Evolutionary conservation across 2,329 filamentous ascomycete genomes (phyloP).

Genomic region (Pseudogymnoascus verrucosus): DNA sequence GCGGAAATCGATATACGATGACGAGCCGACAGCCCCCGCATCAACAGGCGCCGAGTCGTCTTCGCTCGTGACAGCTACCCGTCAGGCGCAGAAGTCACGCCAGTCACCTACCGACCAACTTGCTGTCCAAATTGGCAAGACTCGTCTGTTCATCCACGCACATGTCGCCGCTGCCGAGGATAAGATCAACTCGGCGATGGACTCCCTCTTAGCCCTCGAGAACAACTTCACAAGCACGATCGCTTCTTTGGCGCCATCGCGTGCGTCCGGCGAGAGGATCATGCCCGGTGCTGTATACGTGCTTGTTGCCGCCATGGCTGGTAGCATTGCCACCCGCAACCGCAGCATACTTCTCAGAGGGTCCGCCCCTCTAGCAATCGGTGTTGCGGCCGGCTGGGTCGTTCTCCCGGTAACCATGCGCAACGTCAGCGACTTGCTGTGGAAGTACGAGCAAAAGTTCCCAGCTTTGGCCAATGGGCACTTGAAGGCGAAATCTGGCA

Average conservation of each 20-base stretch:
- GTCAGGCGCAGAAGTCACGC: conserved; percentile 26
- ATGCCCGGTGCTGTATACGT: conserved; percentile 90
- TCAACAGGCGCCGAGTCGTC: conserved; percentile 20
- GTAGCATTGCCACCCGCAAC: conserved; percentile 83
- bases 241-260: conserved; percentile 77
- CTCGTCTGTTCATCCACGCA: conserved; percentile 70
- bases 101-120: conserved; percentile 73
- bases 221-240: conserved; percentile 83
- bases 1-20: conserved; percentile 73
- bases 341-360: conserved; percentile 76
- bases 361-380: conserved; percentile 68
- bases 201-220: conserved; percentile 76
- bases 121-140: conserved; percentile 70
- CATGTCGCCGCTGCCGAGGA: conserved; percentile 70
- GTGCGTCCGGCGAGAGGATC: conserved; percentile 77
- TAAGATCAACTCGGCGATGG: conserved; percentile 73
- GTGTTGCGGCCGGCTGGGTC: conserved; percentile 73
- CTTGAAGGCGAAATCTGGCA: conserved; percentile 58
- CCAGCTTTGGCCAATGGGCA: conserved; percentile 79
- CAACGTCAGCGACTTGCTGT: conserved; percentile 78
- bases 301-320: conserved; percentile 88
- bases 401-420: conserved; percentile 83
- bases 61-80: conserved; percentile 32
- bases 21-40: conserved; percentile 36
- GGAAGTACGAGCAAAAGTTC: conserved; percentile 87